Conservation (phyloP, 169 alveolate species). For the Cryptosporidium xiaoi region DNA sequence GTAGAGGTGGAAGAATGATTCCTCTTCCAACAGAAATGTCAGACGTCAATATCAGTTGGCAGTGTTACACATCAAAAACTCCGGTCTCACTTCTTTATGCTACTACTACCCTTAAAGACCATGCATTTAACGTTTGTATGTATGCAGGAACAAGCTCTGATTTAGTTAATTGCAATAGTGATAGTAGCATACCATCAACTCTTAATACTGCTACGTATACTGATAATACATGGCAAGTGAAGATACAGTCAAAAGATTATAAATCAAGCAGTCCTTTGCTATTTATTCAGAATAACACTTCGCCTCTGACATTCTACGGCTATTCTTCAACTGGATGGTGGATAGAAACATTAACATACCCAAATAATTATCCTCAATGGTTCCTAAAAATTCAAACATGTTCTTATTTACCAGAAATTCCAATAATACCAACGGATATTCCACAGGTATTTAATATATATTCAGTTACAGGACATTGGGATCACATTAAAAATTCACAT, state of each 20-base stretch:
- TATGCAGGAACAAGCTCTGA: slow-evolving; percentile 6
- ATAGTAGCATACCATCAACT: slow-evolving; percentile 38
- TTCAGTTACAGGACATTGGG: slow-evolving; percentile 57
- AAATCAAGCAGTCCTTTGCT: slow-evolving; percentile 29
- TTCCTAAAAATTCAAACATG: slow-evolving; percentile 65
- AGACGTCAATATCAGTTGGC: slow-evolving; percentile 48
- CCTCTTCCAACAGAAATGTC: slow-evolving; percentile 66
- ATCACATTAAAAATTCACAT: slow-evolving; percentile 52
- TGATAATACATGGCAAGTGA: slow-evolving; percentile 31
- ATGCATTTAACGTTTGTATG: slow-evolving; percentile 52
- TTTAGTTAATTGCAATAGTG: slow-evolving; percentile 38
- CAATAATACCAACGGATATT: slow-evolving; percentile 56
- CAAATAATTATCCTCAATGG: slow-evolving; percentile 70
- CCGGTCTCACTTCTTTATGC: slow-evolving; percentile 60
- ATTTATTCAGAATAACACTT: slow-evolving; percentile 63
- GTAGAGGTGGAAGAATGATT: slow-evolving; percentile 71
- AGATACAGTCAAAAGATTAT: slow-evolving; percentile 18
- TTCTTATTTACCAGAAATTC: slow-evolving; percentile 42
- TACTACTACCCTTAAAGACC: slow-evolving; percentile 61
- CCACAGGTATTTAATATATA: slow-evolving; percentile 49
- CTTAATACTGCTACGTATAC: neutral
- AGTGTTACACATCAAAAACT: slow-evolving; percentile 53
- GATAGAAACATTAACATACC: slow-evolving; percentile 58
- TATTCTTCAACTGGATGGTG: slow-evolving; percentile 73
- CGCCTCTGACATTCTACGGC: slow-evolving; percentile 57